phyloP scores from a whole-genome alignment of 768 basidiomycete species.

The Boletus subcaerulescens region DNA sequence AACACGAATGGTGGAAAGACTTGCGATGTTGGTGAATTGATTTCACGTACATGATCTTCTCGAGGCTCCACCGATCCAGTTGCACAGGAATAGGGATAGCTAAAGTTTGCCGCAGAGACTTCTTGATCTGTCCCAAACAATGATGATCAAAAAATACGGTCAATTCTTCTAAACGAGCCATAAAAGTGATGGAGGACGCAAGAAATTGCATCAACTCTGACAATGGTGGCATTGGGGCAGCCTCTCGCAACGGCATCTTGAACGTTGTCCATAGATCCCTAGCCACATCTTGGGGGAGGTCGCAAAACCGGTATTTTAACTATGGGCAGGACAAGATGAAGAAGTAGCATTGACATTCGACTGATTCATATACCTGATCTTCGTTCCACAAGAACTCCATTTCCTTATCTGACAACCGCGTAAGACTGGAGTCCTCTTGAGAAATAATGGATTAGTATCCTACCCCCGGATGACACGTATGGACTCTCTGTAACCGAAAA shows the following conservation, averaged over 20 bases:
- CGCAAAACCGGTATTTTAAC: not conserved
- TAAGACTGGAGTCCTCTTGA: too few species aligned
- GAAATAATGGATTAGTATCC: not conserved
- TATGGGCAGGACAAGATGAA: not conserved
- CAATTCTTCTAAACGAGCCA: constrained; percentile 69
- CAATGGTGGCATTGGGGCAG: constrained; percentile 65
- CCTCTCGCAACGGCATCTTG: constrained; percentile 78
- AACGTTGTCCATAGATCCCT: constrained; percentile 73
- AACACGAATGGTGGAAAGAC: not conserved
- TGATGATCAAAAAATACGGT: constrained; percentile 77
- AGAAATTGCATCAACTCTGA: constrained; percentile 93
- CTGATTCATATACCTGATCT: not conserved
- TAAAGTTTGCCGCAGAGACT: constrained; percentile 50
- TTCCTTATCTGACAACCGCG: not conserved
- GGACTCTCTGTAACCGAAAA: constrained; percentile 59
- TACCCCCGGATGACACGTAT: constrained; percentile 1
- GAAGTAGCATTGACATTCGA: too few species aligned
- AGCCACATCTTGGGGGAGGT: not conserved
- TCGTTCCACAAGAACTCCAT: not conserved
- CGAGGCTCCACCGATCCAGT: constrained; percentile 51
- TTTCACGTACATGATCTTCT: constrained; percentile 65
- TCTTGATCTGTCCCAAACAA: constrained; percentile 59
- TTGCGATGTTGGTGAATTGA: not conserved
- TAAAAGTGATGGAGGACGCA: constrained; percentile 88
- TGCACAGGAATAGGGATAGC: constrained; percentile 49